Evolutionary conservation across 2,329 filamentous ascomycete genomes (phyloP).

Genomic region (Septoria petroselini): DNA sequence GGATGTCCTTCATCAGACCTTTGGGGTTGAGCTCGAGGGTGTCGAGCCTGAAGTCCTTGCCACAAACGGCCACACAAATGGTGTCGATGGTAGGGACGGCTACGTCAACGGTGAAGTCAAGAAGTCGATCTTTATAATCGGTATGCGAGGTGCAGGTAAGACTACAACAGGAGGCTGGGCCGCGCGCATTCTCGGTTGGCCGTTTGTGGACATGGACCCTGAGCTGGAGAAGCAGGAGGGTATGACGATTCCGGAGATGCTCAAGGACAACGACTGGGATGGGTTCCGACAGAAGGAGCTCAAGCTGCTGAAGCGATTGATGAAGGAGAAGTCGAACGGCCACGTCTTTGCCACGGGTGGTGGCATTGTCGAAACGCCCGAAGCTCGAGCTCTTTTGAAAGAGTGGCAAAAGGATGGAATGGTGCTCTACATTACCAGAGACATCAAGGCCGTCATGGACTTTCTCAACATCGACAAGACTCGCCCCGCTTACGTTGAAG

Average conservation of each 20-base stretch:
- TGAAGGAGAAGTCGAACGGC: slow-evolving; percentile 70
- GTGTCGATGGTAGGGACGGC: slow-evolving; percentile 26
- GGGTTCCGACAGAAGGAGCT: slow-evolving; percentile 80
- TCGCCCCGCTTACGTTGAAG: slow-evolving; percentile 84
- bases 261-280: slow-evolving; percentile 77
- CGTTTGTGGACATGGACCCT: slow-evolving; percentile 81
- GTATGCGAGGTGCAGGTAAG: slow-evolving; percentile 96
- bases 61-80: slow-evolving; percentile 38
- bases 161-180: slow-evolving; percentile 90
- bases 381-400: slow-evolving; percentile 71
- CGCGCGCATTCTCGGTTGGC: slow-evolving; percentile 68
- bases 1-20: slow-evolving; percentile 78
- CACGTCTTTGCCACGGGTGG: slow-evolving; percentile 92
- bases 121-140: slow-evolving; percentile 86
- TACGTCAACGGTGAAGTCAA: slow-evolving; percentile 40
- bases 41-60: slow-evolving; percentile 53
- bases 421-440: slow-evolving; percentile 81
- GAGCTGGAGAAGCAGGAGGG: slow-evolving; percentile 74
- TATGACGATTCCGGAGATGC: slow-evolving; percentile 80
- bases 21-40: slow-evolving; percentile 73
- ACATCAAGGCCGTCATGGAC: slow-evolving; percentile 82
- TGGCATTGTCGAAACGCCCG: slow-evolving; percentile 81
- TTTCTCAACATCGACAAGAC: slow-evolving; percentile 87
- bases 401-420: slow-evolving; percentile 76
- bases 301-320: slow-evolving; percentile 66